Evolutionary conservation across 2,329 filamentous ascomycete species (phyloP).

Genomic region (Dactylellina leptospora): DNA sequence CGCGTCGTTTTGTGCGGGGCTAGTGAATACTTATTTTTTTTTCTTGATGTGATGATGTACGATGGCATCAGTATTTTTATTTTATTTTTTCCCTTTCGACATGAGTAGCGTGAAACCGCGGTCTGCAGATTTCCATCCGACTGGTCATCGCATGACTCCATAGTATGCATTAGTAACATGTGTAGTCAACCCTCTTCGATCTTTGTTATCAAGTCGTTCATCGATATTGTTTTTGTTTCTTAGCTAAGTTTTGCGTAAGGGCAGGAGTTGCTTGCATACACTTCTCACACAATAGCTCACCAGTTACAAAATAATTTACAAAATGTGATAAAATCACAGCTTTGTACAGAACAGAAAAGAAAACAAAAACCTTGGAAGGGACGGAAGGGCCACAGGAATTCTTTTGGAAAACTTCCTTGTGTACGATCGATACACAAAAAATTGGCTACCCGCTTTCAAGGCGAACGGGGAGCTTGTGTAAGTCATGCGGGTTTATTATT

Average conservation of each 20-base stretch:
- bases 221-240: neutral
- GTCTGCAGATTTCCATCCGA: no score
- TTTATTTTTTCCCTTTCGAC: no score
- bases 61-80: no score
- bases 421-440: neutral
- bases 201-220: no score
- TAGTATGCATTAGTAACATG: no score
- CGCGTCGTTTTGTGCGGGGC: no score
- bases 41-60: no score
- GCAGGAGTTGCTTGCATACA: neutral
- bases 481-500: conserved; percentile 15
- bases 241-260: neutral
- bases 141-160: no score
- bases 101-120: no score
- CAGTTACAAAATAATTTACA: no score
- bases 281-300: neutral
- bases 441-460: conserved; percentile 4
- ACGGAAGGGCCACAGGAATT: neutral
- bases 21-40: no score
- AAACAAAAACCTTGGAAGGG: conserved; percentile 4
- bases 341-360: neutral
- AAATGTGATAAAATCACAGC: neutral
- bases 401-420: neutral
- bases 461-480: conserved; percentile 9
- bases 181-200: no score